phyloP scores from a whole-genome alignment of 78 protist genomes.

The Mastigamoeba balamuthi region DNA sequence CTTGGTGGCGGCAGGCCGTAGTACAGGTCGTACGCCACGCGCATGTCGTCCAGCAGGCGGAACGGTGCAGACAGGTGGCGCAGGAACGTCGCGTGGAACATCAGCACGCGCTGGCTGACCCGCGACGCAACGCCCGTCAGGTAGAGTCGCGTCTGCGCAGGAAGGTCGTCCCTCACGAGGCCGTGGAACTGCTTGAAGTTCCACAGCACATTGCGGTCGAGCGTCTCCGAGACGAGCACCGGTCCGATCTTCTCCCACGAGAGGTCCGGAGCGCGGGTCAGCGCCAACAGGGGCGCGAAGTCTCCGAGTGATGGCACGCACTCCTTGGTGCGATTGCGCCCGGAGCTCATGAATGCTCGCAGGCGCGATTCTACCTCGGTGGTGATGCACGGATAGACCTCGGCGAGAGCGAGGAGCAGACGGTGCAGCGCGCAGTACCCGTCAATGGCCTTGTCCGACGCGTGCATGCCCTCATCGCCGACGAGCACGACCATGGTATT shows the following conservation, averaged over 20 bases:
- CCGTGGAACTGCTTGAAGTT: not conserved
- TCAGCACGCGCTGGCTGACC: constrained; percentile 24
- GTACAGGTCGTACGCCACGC: constrained; percentile 1
- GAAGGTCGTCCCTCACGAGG: not conserved
- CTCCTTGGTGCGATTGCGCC: not conserved
- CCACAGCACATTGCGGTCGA: constrained; percentile 9
- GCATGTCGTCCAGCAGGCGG: constrained; percentile 5
- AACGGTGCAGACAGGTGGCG: constrained; percentile 18
- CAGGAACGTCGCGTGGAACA: constrained; percentile 52
- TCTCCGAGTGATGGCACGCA: not conserved
- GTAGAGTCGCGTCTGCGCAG: not conserved
- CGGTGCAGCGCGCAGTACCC: constrained; percentile 4
- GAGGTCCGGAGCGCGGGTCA: not conserved
- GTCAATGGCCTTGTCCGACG: constrained; percentile 4
- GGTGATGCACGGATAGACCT: not conserved
- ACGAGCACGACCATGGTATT: constrained; percentile 4
- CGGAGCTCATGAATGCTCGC: not conserved
- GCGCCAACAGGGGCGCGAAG: not conserved
- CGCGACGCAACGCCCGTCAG: constrained; percentile 4
- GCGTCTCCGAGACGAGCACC: not conserved
- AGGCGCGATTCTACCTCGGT: not conserved
- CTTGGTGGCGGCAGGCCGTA: constrained; percentile 23
- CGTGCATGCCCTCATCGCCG: not conserved
- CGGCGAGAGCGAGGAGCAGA: not conserved
- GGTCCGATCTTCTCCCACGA: not conserved